phyloP scores from a whole-genome alignment of 1,139 yeast species.

The Pichia sp. region DNA sequence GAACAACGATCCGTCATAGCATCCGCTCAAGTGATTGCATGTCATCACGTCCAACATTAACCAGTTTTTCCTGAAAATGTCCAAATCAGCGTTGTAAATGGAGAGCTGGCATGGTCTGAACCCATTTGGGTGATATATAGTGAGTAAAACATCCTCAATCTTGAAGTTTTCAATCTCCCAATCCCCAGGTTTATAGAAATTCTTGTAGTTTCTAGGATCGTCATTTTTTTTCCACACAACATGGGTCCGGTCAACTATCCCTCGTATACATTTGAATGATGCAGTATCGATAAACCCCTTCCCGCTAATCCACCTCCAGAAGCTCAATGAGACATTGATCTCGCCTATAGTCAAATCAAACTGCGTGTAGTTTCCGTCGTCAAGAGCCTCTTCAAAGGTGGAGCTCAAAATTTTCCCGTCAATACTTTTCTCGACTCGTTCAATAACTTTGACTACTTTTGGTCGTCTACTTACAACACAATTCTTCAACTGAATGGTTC shows the following conservation, averaged over 20 bases:
- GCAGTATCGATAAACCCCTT: conserved; percentile 80
- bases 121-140: conserved; percentile 72
- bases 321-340: conserved; percentile 73
- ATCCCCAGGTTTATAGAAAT: conserved; percentile 77
- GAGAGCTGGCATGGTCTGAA: conserved; percentile 85
- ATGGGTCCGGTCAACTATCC: conserved; percentile 86
- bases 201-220: conserved; percentile 77
- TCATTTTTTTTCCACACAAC: conserved; percentile 80
- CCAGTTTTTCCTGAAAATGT: conserved; percentile 86
- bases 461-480: conserved; percentile 89
- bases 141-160: conserved; percentile 80
- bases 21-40: conserved; percentile 82
- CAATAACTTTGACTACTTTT: conserved; percentile 44
- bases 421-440: conserved; percentile 44
- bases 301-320: conserved; percentile 86
- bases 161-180: conserved; percentile 82
- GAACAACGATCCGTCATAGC: conserved; percentile 88
- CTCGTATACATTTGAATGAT: conserved; percentile 80
- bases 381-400: conserved; percentile 34
- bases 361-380: conserved; percentile 94
- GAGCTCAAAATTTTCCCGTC: conserved; percentile 16
- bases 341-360: conserved; percentile 88
- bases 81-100: conserved; percentile 77
- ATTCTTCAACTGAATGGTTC: conserved; percentile 76
- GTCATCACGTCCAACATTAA: conserved; percentile 79